These are phyloP conservation scores for Wickerhamiella occidentalis DNA, from an alignment of 805 yeast genomes.

Conservation along the genomic window DNA sequence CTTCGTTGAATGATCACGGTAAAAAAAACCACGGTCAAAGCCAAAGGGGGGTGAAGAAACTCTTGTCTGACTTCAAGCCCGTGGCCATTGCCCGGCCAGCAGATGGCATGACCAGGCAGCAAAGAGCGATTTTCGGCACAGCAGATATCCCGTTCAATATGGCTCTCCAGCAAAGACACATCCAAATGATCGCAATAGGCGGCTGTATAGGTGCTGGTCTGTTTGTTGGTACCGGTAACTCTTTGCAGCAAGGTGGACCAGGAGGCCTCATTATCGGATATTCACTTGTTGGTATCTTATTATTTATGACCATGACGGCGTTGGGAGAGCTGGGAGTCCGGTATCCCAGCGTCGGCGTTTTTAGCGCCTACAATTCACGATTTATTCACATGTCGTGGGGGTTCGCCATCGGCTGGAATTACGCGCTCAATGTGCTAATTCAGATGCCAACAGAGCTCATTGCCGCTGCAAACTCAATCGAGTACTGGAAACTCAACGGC, in stretches of 20 bases:
- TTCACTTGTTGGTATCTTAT: slow-evolving; percentile 47
- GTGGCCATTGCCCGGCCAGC: slow-evolving; percentile 33
- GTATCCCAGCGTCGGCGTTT: slow-evolving; percentile 55
- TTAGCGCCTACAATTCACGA: slow-evolving; percentile 47
- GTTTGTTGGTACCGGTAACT: slow-evolving; percentile 54
- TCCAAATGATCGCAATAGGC: slow-evolving; percentile 64
- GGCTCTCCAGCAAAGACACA: slow-evolving; percentile 41
- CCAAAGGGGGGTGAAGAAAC: background rate
- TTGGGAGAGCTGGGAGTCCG: slow-evolving; percentile 62
- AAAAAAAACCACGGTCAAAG: background rate
- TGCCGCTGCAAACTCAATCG: slow-evolving; percentile 46
- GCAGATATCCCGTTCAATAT: slow-evolving; percentile 39
- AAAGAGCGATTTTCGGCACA: slow-evolving; percentile 33
- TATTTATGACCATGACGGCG: slow-evolving; percentile 50
- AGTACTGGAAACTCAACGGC: slow-evolving; percentile 41
- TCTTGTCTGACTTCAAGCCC: slow-evolving; percentile 34
- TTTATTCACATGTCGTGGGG: slow-evolving; percentile 61
- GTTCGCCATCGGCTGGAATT: slow-evolving; percentile 64
- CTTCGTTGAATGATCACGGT: background rate
- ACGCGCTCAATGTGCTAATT: slow-evolving; percentile 52
- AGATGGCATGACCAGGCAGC: slow-evolving; percentile 18
- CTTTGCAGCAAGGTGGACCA: slow-evolving; percentile 48
- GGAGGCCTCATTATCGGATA: slow-evolving; percentile 47
- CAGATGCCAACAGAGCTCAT: slow-evolving; percentile 55
- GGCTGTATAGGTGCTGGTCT: slow-evolving; percentile 69